Percentiles rank a stretch among this genome's conserved stretches.
Evolutionary conservation across 441 rosid species (phyloP).

Genomic region (Erodium trifolium): DNA sequence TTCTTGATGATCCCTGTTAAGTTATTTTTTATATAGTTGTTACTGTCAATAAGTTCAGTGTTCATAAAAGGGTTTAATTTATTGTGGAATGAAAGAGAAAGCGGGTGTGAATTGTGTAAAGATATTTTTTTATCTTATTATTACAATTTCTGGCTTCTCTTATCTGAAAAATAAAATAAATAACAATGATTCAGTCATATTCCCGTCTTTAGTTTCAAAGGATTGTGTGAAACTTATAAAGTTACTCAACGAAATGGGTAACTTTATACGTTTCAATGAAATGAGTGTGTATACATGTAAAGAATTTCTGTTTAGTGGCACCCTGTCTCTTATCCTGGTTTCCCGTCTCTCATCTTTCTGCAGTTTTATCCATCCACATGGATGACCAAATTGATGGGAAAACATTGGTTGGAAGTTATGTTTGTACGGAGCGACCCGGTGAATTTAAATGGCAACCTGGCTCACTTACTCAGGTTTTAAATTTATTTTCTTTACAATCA

Average conservation of each 20-base stretch:
- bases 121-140: neutral
- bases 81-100: neutral
- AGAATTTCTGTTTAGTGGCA: constrained; percentile 27
- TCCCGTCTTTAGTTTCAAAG: neutral
- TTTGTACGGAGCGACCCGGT: constrained; percentile 93
- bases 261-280: neutral
- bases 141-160: neutral
- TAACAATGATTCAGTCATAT: neutral
- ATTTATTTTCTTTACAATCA: constrained; percentile 8
- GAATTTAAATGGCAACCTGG: constrained; percentile 99
- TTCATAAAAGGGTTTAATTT: neutral
- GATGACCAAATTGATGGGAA: constrained; percentile 98
- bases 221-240: neutral
- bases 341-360: constrained; percentile 8
- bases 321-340: constrained; percentile 15
- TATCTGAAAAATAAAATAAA: neutral
- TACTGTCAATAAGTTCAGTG: neutral
- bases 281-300: neutral
- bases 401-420: constrained; percentile 84
- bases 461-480: constrained; percentile 76
- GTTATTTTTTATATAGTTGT: neutral
- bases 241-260: neutral
- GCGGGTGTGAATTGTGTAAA: neutral
- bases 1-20: neutral
- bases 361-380: constrained; percentile 85